Evolutionary conservation across 331 rosid genomes (phyloP).

Genomic region (Ulmus americana): DNA sequence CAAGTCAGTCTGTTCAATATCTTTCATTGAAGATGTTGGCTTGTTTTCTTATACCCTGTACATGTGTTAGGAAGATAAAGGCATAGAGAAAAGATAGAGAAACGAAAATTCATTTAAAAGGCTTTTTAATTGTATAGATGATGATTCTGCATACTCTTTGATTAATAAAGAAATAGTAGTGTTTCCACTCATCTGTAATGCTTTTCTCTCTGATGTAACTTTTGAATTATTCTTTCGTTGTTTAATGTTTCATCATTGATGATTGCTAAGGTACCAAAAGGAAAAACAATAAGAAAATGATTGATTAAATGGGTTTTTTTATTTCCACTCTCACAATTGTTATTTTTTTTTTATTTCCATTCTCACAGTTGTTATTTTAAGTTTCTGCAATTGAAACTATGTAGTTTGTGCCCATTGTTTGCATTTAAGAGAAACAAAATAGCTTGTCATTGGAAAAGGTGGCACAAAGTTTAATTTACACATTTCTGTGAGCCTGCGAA

Average conservation of each 20-base stretch:
- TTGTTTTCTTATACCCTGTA: constrained; percentile 27
- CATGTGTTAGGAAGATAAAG: constrained; percentile 26
- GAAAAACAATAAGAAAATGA: no score
- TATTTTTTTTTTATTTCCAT: no score
- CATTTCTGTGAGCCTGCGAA: no score
- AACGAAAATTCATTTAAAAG: neutral
- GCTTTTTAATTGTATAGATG: constrained; percentile 18
- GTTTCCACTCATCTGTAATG: neutral
- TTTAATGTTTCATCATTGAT: neutral
- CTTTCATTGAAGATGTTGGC: constrained; percentile 48
- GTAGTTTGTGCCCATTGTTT: no score
- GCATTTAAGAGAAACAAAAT: no score
- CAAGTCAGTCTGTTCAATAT: constrained; percentile 51
- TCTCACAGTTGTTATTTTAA: no score
- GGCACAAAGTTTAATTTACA: no score
- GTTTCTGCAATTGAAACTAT: no score
- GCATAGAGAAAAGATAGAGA: neutral
- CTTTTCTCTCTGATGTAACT: neutral
- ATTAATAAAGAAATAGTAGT: neutral
- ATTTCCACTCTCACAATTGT: no score
- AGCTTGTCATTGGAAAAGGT: no score
- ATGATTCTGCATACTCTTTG: constrained; percentile 16
- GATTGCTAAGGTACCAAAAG: no score
- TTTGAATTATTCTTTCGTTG: neutral
- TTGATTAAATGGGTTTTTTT: no score